These are phyloP conservation scores for Crithidia expoeki DNA, from an alignment of 208 protist genomes.

Conservation along the genomic window DNA sequence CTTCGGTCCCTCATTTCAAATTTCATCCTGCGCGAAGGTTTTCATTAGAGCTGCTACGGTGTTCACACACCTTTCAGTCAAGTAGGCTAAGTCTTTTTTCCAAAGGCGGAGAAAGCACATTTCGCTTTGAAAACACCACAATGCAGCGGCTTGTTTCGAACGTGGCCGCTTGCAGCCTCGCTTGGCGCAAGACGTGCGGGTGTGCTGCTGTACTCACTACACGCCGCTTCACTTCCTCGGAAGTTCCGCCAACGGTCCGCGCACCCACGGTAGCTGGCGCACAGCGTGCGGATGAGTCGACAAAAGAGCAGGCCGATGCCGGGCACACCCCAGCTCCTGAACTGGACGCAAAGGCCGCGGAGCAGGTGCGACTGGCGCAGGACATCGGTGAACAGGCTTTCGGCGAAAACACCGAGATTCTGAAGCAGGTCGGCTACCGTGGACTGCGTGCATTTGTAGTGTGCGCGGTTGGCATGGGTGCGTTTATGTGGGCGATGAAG, in stretches of 20 bases:
- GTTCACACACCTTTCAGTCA: too few species aligned
- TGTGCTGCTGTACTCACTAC: neutral
- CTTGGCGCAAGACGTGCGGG: too few species aligned
- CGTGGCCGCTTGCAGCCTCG: neutral
- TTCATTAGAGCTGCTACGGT: too few species aligned
- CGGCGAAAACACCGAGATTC: slow-evolving; percentile 79
- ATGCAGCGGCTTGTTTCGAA: slow-evolving; percentile 6
- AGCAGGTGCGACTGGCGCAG: slow-evolving; percentile 59
- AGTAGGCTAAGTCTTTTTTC: too few species aligned
- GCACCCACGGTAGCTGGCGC: slow-evolving; percentile 3
- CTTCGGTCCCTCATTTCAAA: too few species aligned
- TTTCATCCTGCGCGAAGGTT: too few species aligned
- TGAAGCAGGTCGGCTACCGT: slow-evolving; percentile 64
- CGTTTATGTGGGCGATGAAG: slow-evolving; percentile 63
- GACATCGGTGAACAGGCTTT: slow-evolving; percentile 71
- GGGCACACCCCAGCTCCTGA: slow-evolving; percentile 6
- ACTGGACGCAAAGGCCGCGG: slow-evolving; percentile 51
- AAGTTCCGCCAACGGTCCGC: slow-evolving; percentile 1
- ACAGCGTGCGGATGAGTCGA: neutral
- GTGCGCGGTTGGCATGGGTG: slow-evolving; percentile 51
- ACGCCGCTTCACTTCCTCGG: neutral
- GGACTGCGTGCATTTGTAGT: slow-evolving; percentile 73
- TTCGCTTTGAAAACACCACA: neutral
- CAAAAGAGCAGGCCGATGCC: neutral
- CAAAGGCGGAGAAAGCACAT: too few species aligned